These are phyloP conservation scores for Clarireedia hainanense DNA, from an alignment of 2,329 filamentous ascomycete genomes.

Conservation along the genomic window DNA sequence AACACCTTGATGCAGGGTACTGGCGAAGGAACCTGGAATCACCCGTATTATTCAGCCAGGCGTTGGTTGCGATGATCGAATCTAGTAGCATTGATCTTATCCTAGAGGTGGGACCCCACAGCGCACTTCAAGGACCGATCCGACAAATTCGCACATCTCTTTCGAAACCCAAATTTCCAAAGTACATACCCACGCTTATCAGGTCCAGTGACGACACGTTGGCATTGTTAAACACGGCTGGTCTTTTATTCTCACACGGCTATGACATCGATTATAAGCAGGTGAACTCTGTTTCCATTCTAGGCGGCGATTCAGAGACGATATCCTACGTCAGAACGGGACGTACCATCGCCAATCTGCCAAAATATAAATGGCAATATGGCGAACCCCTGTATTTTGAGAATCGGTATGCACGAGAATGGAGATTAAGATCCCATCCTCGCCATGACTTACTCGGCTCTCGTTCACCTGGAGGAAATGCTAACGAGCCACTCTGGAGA, in stretches of 20 bases:
- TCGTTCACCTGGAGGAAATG: conserved; percentile 19
- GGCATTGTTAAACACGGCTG: conserved; percentile 7
- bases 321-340: background rate
- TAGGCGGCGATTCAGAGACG: background rate
- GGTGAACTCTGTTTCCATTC: background rate
- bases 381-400: conserved; percentile 43
- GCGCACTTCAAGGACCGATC: conserved; percentile 13
- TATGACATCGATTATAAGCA: conserved; percentile 5
- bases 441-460: conserved; percentile 34
- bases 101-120: conserved; percentile 19
- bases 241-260: conserved; percentile 2
- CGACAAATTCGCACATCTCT: conserved; percentile 5
- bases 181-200: conserved; percentile 8
- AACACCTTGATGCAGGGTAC: background rate
- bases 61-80: background rate
- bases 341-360: conserved; percentile 25
- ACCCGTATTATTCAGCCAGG: background rate
- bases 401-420: conserved; percentile 37
- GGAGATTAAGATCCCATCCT: conserved; percentile 31
- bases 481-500: conserved; percentile 12
- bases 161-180: background rate
- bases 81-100: background rate
- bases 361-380: conserved; percentile 43
- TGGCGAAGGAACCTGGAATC: conserved; percentile 5
- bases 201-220: background rate